Evolutionary conservation across 73 alveolate species (phyloP).

Genomic region (Halteria grandinella): DNA sequence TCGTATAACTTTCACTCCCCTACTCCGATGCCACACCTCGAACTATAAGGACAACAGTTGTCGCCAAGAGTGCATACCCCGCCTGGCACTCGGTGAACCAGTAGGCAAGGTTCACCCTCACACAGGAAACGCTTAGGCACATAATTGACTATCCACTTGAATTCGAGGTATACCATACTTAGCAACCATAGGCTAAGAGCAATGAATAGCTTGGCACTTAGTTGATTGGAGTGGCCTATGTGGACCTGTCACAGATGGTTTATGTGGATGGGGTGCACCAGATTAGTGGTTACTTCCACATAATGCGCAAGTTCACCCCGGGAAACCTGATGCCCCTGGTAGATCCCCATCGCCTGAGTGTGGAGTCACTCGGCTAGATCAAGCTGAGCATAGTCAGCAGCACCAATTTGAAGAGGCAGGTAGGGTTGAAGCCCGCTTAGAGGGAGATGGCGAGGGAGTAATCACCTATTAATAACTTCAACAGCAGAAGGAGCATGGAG

Average conservation of each 20-base stretch:
- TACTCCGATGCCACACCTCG: not conserved
- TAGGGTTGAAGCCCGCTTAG: not conserved
- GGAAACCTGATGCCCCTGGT: conserved; percentile 13
- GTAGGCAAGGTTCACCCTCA: conserved; percentile 5
- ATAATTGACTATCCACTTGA: conserved; percentile 26
- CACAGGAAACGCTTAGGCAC: not conserved
- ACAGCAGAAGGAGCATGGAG: not conserved
- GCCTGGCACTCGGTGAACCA: conserved; percentile 49
- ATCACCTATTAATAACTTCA: conserved; percentile 24
- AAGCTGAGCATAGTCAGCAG: conserved; percentile 4
- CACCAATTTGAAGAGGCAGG: not conserved
- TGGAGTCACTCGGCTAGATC: conserved; percentile 14
- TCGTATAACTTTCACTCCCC: conserved; percentile 40
- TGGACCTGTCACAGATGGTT: conserved; percentile 23
- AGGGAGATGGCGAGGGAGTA: conserved; percentile 8
- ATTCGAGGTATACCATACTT: conserved; percentile 45
- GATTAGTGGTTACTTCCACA: conserved; percentile 31
- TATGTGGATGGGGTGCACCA: conserved; percentile 26
- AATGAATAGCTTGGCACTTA: not conserved
- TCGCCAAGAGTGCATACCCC: conserved; percentile 48
- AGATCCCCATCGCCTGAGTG: not conserved
- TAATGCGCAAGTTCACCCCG: conserved; percentile 1
- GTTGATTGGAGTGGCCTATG: conserved; percentile 38
- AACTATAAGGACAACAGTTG: conserved; percentile 41
- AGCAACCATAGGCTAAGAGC: not conserved